phyloP scores from a whole-genome alignment of 2,329 filamentous ascomycete species.

The Neofusicoccum laricinum region DNA sequence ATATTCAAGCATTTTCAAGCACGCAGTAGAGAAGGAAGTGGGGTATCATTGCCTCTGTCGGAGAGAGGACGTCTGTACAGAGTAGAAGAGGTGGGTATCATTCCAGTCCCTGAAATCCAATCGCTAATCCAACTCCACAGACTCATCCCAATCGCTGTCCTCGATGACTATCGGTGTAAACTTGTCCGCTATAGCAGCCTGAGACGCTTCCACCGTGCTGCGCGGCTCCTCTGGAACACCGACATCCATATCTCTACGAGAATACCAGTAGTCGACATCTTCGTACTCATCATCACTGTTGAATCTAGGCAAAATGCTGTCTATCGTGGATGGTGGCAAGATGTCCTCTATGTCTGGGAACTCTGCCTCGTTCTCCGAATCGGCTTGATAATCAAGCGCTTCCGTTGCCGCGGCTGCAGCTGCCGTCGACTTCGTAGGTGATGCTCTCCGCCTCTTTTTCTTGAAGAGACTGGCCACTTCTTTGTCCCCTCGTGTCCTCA shows the following conservation, averaged over 20 bases:
- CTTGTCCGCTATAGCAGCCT: neutral
- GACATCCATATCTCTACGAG: neutral
- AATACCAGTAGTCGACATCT: neutral
- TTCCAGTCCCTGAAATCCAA: neutral
- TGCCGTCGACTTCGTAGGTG: conserved; percentile 20
- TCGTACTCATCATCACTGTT: neutral
- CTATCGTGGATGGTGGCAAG: neutral
- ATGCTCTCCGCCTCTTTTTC: conserved; percentile 33
- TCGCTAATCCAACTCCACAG: conserved; percentile 37
- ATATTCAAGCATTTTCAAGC: neutral
- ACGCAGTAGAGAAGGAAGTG: neutral
- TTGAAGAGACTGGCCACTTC: conserved; percentile 68
- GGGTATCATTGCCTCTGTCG: neutral
- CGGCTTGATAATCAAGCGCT: neutral
- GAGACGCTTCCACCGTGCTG: neutral
- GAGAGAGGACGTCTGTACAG: neutral
- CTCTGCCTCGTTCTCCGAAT: neutral
- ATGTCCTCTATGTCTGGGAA: neutral
- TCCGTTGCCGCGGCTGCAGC: neutral
- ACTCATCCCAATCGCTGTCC: conserved; percentile 55
- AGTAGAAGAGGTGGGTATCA: neutral
- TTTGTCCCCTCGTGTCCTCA: conserved; percentile 68
- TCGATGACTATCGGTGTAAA: conserved; percentile 43
- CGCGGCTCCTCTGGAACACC: neutral
- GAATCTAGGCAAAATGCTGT: neutral